Base-by-base conservation (phyloP, 2,329 filamentous ascomycete species). In the Dactylellina drechsleri region DNA sequence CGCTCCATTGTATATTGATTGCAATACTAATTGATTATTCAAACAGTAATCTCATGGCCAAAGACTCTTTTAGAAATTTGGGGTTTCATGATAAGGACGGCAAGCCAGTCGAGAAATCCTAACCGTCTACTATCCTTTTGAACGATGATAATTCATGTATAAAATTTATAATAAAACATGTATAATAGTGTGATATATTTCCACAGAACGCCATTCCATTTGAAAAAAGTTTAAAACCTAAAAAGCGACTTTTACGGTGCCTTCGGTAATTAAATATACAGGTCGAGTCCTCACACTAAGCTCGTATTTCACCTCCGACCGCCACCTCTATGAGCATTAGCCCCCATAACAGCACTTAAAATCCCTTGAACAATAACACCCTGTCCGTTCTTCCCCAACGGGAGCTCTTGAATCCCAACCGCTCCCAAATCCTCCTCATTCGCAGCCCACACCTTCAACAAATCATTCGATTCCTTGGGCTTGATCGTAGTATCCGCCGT, bases 61-160 rank as follows among this genome's bases (percentile, higher is more conserved):
- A 88, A 78, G 95, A 99, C 80, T 92, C 96, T 73, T 95, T 98
- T 83, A 92, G 91, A 82, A 99, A 99, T 80, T 84, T 99, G 47
- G 95, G 95, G 0, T 95, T 96, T 79, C 84, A 85, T 4, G 85
- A 87, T 31, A 80, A 82, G 0, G 71, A 53, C 13, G 61, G 41
- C 26, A 16, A 36, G 4, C 43, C 66, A 12, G 20, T 16, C 12
- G 49, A 36, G 13, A 65, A 65, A 18, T 56, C 49, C n/a, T 56
- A 56, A 56, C 1, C 8, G 43, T 47, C 16, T n/a, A 47, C 12
- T 26, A 23, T 62, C 26, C 3, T 1, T 7, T 36, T 7, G 10
- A 36, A 36, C 3, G 6, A 36, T 36, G 6, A 36, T 36, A 36
- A 7, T 36, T 36, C 10, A 20, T 52, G 45, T 52, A 62, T 52